Conservation (phyloP, 1,139 yeast species). For the Meyerozyma elateridarum region DNA sequence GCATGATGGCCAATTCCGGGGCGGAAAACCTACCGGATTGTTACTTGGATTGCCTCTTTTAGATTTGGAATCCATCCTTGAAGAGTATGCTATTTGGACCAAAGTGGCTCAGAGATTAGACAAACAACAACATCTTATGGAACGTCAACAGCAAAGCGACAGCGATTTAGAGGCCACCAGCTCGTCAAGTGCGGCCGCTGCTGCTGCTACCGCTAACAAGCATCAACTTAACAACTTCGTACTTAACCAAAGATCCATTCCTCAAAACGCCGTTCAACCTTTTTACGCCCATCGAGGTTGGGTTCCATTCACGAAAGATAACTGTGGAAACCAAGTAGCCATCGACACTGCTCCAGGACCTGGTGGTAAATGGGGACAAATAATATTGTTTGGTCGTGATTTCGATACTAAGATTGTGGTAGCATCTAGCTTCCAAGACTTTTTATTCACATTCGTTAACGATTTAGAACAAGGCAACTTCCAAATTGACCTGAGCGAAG, state of each 20-base stretch:
- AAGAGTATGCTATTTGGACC: slow-evolving; percentile 71
- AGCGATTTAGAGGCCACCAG: slow-evolving; percentile 13
- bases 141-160: slow-evolving; percentile 25
- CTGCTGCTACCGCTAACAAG: slow-evolving; percentile 8
- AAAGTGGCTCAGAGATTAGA: slow-evolving; percentile 55
- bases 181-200: slow-evolving; percentile 14
- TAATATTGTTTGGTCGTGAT: slow-evolving; percentile 61
- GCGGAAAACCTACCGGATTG: slow-evolving; percentile 72
- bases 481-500: slow-evolving; percentile 43
- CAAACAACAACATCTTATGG: slow-evolving; percentile 32
- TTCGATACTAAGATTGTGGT: slow-evolving; percentile 58
- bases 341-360: slow-evolving; percentile 62
- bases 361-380: slow-evolving; percentile 56
- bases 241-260: slow-evolving; percentile 51
- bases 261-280: slow-evolving; percentile 53
- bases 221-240: slow-evolving; percentile 29
- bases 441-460: slow-evolving; percentile 41
- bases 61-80: slow-evolving; percentile 66
- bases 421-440: slow-evolving; percentile 54
- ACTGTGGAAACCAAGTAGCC: slow-evolving; percentile 58
- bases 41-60: slow-evolving; percentile 66
- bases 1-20: slow-evolving; percentile 79
- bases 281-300: slow-evolving; percentile 54
- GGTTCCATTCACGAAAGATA: slow-evolving; percentile 57
- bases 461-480: slow-evolving; percentile 54